phyloP scores from a whole-genome alignment of 108 stramenopile genomes.

The Skeletonema menzelii region DNA sequence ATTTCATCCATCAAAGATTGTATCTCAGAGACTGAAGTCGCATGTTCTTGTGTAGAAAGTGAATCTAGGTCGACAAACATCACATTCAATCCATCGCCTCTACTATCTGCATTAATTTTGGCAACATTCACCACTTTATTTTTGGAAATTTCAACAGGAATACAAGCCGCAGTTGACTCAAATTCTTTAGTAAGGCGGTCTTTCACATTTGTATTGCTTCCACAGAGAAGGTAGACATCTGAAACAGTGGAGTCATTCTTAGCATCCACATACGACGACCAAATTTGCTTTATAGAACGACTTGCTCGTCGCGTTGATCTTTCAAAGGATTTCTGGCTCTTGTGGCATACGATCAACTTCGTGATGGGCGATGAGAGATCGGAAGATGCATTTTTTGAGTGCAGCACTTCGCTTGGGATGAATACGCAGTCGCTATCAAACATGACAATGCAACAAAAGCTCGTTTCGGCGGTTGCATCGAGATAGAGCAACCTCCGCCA shows the following conservation, averaged over 20 bases:
- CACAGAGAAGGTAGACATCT: neutral
- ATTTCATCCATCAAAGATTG: neutral
- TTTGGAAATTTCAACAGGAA: neutral
- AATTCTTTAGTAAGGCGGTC: conserved; percentile 7
- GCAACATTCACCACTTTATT: neutral
- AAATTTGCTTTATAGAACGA: conserved; percentile 2
- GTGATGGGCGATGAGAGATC: neutral
- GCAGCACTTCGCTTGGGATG: neutral
- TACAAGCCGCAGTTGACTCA: neutral
- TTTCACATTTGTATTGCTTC: neutral
- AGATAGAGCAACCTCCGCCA: too few species aligned
- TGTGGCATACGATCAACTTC: conserved; percentile 1
- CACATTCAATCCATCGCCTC: neutral
- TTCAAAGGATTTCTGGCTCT: conserved; percentile 8
- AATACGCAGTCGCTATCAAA: neutral
- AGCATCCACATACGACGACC: neutral
- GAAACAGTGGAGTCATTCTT: neutral
- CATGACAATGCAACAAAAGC: neutral
- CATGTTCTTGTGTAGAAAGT: neutral
- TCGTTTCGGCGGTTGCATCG: too few species aligned
- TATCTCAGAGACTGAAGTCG: neutral
- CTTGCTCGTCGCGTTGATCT: conserved; percentile 5
- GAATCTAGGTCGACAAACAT: conserved; percentile 12
- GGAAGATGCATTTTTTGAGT: neutral
- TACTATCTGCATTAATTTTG: neutral